These are phyloP conservation scores for Tetrahymena malaccensis DNA, from an alignment of 73 alveolate species.

Conservation along the genomic window DNA sequence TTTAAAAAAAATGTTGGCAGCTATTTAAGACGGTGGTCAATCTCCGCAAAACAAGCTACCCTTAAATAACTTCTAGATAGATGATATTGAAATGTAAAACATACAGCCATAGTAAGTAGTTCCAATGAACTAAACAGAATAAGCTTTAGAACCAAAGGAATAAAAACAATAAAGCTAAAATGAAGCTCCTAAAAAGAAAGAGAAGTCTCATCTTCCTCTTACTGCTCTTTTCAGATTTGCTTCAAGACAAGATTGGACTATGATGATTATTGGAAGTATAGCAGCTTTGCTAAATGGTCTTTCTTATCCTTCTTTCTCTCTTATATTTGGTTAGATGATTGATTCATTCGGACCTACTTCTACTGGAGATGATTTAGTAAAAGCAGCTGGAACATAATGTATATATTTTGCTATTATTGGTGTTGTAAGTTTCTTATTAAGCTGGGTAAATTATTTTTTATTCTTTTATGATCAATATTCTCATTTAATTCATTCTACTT, in stretches of 20 bases:
- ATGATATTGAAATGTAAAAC: not conserved
- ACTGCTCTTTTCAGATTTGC: conserved; percentile 33
- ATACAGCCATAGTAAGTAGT: not conserved
- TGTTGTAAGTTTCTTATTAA: conserved; percentile 15
- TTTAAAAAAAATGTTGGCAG: not conserved
- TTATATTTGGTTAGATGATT: conserved; percentile 48
- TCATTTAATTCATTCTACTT: too few species aligned
- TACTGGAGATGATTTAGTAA: conserved; percentile 30
- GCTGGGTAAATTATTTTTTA: conserved; percentile 3
- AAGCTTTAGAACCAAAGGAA: not conserved
- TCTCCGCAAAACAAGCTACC: not conserved
- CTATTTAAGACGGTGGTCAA: not conserved
- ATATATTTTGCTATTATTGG: conserved; percentile 36
- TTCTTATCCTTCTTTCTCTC: conserved; percentile 51
- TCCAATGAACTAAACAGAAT: not conserved
- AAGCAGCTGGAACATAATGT: conserved; percentile 3
- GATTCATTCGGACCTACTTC: conserved; percentile 46
- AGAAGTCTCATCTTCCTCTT: conserved; percentile 27
- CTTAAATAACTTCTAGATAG: not conserved
- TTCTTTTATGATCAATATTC: not conserved
- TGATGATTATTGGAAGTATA: conserved; percentile 43
- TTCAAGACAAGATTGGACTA: conserved; percentile 29
- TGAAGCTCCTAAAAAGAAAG: not conserved
- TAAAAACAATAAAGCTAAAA: not conserved
- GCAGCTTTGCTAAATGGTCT: conserved; percentile 49